phyloP scores from a whole-genome alignment of 148 eudicot species.

The Vaccinium macrocarpon region DNA sequence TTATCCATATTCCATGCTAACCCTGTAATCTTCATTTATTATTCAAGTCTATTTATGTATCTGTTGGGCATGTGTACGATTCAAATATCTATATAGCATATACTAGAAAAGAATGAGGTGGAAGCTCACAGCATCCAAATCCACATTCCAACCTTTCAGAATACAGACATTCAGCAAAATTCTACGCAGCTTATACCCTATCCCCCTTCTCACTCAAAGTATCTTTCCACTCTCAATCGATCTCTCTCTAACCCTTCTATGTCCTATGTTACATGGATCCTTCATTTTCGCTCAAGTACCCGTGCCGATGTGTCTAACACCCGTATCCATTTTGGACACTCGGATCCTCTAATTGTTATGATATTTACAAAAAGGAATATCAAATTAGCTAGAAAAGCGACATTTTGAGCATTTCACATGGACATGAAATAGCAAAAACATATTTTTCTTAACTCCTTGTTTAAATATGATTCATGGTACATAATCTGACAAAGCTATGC shows the following conservation, averaged over 20 bases:
- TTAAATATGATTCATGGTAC: too few species aligned
- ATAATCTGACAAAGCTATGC: too few species aligned
- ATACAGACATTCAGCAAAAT: not conserved
- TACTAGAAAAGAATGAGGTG: not conserved
- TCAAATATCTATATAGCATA: not conserved
- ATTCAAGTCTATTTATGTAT: not conserved
- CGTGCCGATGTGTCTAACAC: too few species aligned
- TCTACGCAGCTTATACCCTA: not conserved
- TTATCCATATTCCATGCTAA: not conserved
- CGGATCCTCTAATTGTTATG: too few species aligned
- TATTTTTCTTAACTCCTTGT: too few species aligned
- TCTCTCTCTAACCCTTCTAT: not conserved
- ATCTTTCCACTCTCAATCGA: not conserved
- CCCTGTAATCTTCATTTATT: not conserved
- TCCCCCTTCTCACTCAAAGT: not conserved
- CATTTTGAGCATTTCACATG: too few species aligned
- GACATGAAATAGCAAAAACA: too few species aligned
- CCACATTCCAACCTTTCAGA: not conserved
- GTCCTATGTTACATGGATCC: too few species aligned
- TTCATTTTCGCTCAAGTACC: too few species aligned
- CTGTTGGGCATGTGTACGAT: not conserved
- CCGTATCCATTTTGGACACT: too few species aligned
- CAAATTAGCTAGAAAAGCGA: too few species aligned
- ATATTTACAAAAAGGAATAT: too few species aligned
- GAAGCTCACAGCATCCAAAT: constrained; percentile 1